Evolutionary conservation across 192 early-diverging fungal species (phyloP), one percentile per base, ranked within the genome.

Genomic region (Linnemannia schmuckeri): DNA sequence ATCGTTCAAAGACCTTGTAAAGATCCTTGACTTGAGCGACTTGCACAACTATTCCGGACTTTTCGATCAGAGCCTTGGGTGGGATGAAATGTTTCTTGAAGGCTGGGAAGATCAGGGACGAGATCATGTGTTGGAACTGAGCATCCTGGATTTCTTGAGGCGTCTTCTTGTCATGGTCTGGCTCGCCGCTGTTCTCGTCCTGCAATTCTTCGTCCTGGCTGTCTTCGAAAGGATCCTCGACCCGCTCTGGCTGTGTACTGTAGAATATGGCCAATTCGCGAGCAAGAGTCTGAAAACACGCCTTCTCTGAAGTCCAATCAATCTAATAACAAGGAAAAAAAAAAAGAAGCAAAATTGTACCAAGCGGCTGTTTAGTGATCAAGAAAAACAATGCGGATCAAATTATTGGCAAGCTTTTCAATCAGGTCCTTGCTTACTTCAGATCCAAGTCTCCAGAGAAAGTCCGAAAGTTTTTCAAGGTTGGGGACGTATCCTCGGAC

Each of bases 1-100:
- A 99, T n/a, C 98, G 90, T 81, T 99, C 98, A 93, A 99, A 99
- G 49, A 99, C 95, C 38, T 94, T 96, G 88, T 99, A 99, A 38
- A 99, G 90, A 79, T 99, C 97, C 33, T 95, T 93, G 74, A 98
- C 90, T 80, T 96, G 93, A 3, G 95, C 96, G 24, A 99, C 87
- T 80, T 97, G 94, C 6, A 96, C 89, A 22, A 98, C 84, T 44
- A 88, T 83, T 9, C 94, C 91, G 38, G 90, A 88, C 77, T 90
- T 88, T 74, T 93, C 91, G 24, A 92, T 90, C 69, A 97, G 82
- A 40, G 77, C 75, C 46, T 89, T 88, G 18, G 95, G 94, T 4
- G 96, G 95, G 75, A 92, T 84, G 66, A 98, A 96, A 18, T 93
- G 88, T 30, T 86, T 88, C 79, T 96, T 97, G 18, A 99, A 88